A percentile compares a stretch with the other conserved stretches of the same genome.
phyloP scores from a whole-genome alignment of 31 red algal species.

The Odonthalia washingtoniensis region DNA sequence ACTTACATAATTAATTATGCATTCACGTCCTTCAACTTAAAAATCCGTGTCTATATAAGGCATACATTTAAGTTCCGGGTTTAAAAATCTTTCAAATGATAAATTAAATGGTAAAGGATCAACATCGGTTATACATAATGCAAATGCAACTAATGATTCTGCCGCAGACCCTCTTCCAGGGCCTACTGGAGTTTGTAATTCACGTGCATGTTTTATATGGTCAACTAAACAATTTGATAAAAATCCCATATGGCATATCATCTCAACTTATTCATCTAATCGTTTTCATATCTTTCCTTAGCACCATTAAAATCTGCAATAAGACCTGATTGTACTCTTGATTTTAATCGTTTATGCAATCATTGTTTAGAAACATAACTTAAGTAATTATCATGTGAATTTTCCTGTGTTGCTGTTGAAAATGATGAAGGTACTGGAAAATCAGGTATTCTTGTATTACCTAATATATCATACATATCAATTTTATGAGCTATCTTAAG shows the following conservation, averaged over 20 bases:
- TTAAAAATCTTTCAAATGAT: slow-evolving; percentile 82
- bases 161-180: slow-evolving; percentile 84
- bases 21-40: slow-evolving; percentile 50
- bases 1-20: slow-evolving; percentile 72
- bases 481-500: slow-evolving; percentile 68
- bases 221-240: slow-evolving; percentile 76
- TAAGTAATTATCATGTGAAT: too few relatives aligned
- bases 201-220: slow-evolving; percentile 54
- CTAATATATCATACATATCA: slow-evolving; percentile 59
- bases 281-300: background rate
- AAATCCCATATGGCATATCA: slow-evolving; percentile 42
- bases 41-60: slow-evolving; percentile 90
- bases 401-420: too few relatives aligned
- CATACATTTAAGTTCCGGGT: slow-evolving; percentile 61
- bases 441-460: slow-evolving; percentile 67
- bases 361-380: too few relatives aligned
- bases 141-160: slow-evolving; percentile 71
- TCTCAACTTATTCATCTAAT: slow-evolving; percentile 36
- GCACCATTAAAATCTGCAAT: slow-evolving; percentile 30
- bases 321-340: slow-evolving; percentile 1
- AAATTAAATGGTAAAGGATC: slow-evolving; percentile 71
- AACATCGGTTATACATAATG: slow-evolving; percentile 70
- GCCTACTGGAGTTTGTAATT: slow-evolving; percentile 49
- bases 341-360: too few relatives aligned
- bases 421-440: slow-evolving; percentile 61